Conservation (phyloP, 192 early-diverging fungal species). For the Geranomyces michiganensis region DNA sequence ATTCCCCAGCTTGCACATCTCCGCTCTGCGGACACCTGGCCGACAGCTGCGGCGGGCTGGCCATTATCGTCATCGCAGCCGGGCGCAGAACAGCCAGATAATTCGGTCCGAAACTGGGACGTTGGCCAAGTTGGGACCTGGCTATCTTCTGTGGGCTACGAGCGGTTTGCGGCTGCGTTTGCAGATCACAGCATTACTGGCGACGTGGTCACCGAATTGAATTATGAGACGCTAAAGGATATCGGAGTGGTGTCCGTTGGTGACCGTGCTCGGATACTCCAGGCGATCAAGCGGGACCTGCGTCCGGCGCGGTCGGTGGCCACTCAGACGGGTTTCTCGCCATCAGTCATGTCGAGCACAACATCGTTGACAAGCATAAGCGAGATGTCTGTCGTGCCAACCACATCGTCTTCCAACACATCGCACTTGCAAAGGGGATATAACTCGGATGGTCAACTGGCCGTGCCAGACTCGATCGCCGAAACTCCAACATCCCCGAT, state of each 20-base stretch:
- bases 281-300: constrained; percentile 64
- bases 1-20: constrained; percentile 9
- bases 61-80: not conserved
- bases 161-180: constrained; percentile 34
- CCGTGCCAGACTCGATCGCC: not conserved
- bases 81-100: not conserved
- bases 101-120: constrained; percentile 32
- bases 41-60: not conserved
- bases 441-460: no score
- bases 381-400: not conserved
- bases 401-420: not conserved
- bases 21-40: not conserved
- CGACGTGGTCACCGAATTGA: constrained; percentile 79
- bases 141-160: constrained; percentile 40
- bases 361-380: not conserved
- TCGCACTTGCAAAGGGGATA: no score
- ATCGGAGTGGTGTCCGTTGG: constrained; percentile 80
- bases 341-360: not conserved
- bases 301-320: constrained; percentile 5
- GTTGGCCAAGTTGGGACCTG: constrained; percentile 33
- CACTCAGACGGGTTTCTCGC: not conserved
- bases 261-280: constrained; percentile 78
- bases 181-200: constrained; percentile 80
- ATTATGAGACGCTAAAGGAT: constrained; percentile 79
- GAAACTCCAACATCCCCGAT: not conserved